Evolutionary conservation across 768 basidiomycete species (phyloP).

Genomic region (Chalciporus pseudorubinellus): DNA sequence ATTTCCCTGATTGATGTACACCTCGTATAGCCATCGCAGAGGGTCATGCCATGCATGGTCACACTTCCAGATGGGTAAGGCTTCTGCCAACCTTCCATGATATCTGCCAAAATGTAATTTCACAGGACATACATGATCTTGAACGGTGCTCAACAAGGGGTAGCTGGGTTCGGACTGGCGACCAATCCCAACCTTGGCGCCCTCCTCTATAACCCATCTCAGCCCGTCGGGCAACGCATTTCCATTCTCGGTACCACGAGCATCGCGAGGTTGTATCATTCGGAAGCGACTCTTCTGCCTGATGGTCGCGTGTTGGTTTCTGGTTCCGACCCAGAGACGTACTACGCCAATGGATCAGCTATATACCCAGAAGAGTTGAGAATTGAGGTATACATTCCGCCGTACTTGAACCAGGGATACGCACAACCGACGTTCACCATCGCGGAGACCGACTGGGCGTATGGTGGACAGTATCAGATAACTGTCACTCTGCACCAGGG

Average conservation of each 20-base stretch:
- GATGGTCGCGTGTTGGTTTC: conserved; percentile 76
- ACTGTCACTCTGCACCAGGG: conserved; percentile 41
- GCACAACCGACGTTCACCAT: conserved; percentile 62
- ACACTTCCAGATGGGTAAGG: conserved; percentile 49
- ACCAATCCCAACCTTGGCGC: conserved; percentile 61
- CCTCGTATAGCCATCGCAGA: conserved; percentile 52
- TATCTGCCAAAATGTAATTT: too few species aligned
- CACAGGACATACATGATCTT: conserved; percentile 73
- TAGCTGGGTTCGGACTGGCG: conserved; percentile 73
- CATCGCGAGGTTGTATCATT: conserved; percentile 76
- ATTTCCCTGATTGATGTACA: neutral
- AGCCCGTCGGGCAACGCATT: conserved; percentile 57
- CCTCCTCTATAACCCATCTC: conserved; percentile 65
- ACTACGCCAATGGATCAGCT: conserved; percentile 33
- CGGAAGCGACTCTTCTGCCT: conserved; percentile 69
- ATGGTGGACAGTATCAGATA: conserved; percentile 54
- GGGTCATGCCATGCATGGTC: conserved; percentile 77
- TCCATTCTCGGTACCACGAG: conserved; percentile 67
- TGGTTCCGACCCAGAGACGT: conserved; percentile 69
- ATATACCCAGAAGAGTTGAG: conserved; percentile 77
- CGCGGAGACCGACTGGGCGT: conserved; percentile 58
- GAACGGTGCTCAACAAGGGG: conserved; percentile 70
- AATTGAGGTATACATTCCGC: conserved; percentile 79
- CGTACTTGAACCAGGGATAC: conserved; percentile 68
- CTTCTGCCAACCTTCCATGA: neutral